Conservation (phyloP, 306 rosid genomes). For the Carpinus viminea region DNA sequence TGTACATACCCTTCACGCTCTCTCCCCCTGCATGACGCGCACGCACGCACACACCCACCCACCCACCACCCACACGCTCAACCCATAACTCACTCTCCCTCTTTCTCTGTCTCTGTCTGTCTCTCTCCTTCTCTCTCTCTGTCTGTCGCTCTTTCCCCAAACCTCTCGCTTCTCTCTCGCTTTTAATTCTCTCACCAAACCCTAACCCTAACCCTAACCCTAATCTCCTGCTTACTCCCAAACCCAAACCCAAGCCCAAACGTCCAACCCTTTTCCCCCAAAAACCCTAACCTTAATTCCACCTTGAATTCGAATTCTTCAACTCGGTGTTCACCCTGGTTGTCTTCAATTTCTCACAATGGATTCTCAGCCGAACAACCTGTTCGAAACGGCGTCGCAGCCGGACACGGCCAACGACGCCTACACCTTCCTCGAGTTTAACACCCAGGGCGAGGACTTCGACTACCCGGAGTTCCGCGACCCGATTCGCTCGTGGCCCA, state of each 20-base stretch:
- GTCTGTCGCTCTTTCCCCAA: slow-evolving; percentile 2
- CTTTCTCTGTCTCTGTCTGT: slow-evolving; percentile 21
- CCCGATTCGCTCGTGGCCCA: slow-evolving; percentile 96
- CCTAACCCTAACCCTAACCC: slow-evolving; percentile 62
- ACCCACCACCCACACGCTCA: not conserved
- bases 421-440: slow-evolving; percentile 96
- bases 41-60: not conserved
- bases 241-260: not conserved
- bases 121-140: slow-evolving; percentile 14
- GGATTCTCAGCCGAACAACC: slow-evolving; percentile 87
- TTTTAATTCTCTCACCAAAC: slow-evolving; percentile 44
- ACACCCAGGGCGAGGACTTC: slow-evolving; percentile 97
- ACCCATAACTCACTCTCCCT: slow-evolving; percentile 20
- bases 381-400: slow-evolving; percentile 93
- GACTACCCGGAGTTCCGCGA: slow-evolving; percentile 95
- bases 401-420: slow-evolving; percentile 97
- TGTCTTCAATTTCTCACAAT: slow-evolving; percentile 32
- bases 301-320: not conserved
- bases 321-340: slow-evolving; percentile 11
- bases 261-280: slow-evolving; percentile 3
- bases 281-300: slow-evolving; percentile 43
- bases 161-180: slow-evolving; percentile 11
- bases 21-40: not conserved
- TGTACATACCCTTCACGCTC: not conserved
- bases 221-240: not conserved